Evolutionary conservation across 352 stramenopile species (phyloP).

Genomic region (Phytophthora capsici): DNA sequence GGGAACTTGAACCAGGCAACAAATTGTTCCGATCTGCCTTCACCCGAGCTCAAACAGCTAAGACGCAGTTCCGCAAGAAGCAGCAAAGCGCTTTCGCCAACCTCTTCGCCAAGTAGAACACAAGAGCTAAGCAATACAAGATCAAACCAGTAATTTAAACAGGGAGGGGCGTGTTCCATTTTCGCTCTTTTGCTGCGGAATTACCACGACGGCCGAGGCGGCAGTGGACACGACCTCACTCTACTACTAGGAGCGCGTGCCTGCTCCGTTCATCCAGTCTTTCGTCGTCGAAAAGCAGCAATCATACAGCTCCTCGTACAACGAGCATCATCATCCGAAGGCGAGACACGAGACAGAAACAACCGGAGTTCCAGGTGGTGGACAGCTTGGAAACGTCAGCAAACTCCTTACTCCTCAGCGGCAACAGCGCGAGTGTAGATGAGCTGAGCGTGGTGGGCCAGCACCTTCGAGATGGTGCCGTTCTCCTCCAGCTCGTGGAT

Average conservation of each 20-base stretch:
- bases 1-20: constrained; percentile 48
- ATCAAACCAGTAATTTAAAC: constrained; percentile 59
- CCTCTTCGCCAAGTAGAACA: constrained; percentile 41
- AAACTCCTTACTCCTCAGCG: constrained; percentile 74
- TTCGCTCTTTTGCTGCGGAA: constrained; percentile 33
- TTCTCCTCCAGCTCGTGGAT: constrained; percentile 97
- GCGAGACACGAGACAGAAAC: constrained; percentile 13
- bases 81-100: constrained; percentile 49
- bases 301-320: constrained; percentile 3
- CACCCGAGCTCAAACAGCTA: constrained; percentile 33
- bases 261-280: constrained; percentile 23
- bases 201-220: constrained; percentile 29
- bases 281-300: constrained; percentile 19
- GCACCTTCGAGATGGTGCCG: constrained; percentile 95
- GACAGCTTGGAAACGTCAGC: constrained; percentile 23
- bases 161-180: constrained; percentile 62
- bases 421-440: constrained; percentile 98
- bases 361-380: constrained; percentile 15
- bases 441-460: constrained; percentile 96
- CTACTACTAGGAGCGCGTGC: constrained; percentile 37
- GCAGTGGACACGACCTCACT: constrained; percentile 38
- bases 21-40: constrained; percentile 52
- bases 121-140: constrained; percentile 3
- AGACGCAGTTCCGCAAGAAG: constrained; percentile 45
- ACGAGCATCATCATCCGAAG: constrained; percentile 12